phyloP scores from a whole-genome alignment of 305 asterid species.

The Plantago coronopus region DNA sequence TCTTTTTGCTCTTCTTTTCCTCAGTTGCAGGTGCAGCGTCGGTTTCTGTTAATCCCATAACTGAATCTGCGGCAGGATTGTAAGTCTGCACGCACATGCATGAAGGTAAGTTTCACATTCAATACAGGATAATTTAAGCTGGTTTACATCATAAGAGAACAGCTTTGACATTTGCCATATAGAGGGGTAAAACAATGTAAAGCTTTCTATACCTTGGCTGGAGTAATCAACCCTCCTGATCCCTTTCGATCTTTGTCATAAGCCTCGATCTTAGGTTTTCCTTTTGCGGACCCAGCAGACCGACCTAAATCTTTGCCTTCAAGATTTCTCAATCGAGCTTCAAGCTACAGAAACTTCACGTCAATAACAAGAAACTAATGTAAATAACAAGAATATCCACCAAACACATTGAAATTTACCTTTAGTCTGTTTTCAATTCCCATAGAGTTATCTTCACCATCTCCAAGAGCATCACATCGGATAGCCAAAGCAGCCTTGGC shows the following conservation, averaged over 20 bases:
- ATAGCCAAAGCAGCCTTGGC: slow-evolving; percentile 89
- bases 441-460: slow-evolving; percentile 71
- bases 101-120: slow-evolving; percentile 2
- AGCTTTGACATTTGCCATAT: too few relatives aligned
- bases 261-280: slow-evolving; percentile 81
- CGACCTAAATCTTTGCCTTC: slow-evolving; percentile 73
- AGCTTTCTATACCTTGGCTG: slow-evolving; percentile 98
- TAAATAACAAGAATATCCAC: background rate
- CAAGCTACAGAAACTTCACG: slow-evolving; percentile 46
- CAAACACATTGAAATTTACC: slow-evolving; percentile 37
- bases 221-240: slow-evolving; percentile 68
- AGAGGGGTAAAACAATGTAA: too few relatives aligned
- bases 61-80: slow-evolving; percentile 81
- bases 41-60: slow-evolving; percentile 43
- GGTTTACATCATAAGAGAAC: background rate
- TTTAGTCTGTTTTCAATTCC: slow-evolving; percentile 80
- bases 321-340: slow-evolving; percentile 72
- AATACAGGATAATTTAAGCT: background rate
- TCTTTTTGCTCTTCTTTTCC: slow-evolving; percentile 34
- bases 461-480: slow-evolving; percentile 89
- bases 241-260: slow-evolving; percentile 84
- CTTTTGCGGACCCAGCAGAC: slow-evolving; percentile 84
- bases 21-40: slow-evolving; percentile 25
- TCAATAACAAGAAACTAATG: background rate
- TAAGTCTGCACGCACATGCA: slow-evolving; percentile 43